phyloP scores from a whole-genome alignment of 148 eudicot genomes.

The Vaccinium darrowii region DNA sequence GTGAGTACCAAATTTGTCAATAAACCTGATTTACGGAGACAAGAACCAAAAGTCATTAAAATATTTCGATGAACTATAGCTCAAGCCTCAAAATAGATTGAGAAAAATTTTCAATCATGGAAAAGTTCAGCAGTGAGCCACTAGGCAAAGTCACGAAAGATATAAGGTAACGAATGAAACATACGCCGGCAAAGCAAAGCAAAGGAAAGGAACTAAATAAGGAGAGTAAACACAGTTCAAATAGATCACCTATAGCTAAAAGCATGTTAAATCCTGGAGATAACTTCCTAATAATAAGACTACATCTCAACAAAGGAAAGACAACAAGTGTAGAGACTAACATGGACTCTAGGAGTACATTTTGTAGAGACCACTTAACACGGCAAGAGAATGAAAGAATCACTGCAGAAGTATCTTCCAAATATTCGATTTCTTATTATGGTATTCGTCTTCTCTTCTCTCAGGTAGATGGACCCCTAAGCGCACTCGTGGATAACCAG shows the following conservation, averaged over 20 bases:
- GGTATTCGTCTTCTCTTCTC: background rate
- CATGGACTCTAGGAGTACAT: background rate
- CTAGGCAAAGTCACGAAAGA: background rate
- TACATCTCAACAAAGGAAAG: background rate
- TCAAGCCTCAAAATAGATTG: background rate
- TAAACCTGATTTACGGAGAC: conserved; percentile 59
- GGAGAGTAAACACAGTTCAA: background rate
- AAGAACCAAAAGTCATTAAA: background rate
- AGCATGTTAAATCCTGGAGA: conserved; percentile 5
- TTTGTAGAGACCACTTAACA: background rate
- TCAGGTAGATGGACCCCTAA: background rate
- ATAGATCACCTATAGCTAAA: background rate
- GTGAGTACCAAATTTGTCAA: conserved; percentile 89
- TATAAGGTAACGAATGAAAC: background rate
- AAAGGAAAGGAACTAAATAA: background rate
- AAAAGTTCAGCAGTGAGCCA: background rate
- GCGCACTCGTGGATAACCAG: background rate
- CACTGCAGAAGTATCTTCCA: background rate
- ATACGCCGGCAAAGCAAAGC: background rate
- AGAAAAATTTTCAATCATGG: background rate
- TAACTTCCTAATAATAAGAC: background rate
- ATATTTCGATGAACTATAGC: background rate
- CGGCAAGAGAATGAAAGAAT: background rate
- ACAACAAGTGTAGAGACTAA: background rate
- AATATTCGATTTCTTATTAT: background rate